Percentiles rank a stretch among this genome's conserved stretches.
These are phyloP conservation scores for Microbotryum scabiosae DNA, from an alignment of 1,284 basidiomycete genomes.

Conservation along the genomic window DNA sequence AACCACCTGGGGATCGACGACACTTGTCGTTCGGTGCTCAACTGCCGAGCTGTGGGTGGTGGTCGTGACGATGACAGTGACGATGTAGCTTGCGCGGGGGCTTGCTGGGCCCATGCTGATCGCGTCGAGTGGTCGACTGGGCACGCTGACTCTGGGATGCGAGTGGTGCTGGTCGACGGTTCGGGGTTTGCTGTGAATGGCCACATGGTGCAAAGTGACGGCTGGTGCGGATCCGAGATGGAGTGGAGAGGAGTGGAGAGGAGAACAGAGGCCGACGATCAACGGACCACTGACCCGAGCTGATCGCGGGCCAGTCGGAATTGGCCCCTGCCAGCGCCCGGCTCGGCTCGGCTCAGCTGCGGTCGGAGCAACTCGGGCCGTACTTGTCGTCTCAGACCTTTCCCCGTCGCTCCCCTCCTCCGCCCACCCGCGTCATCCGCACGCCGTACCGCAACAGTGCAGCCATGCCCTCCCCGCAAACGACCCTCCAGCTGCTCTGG, in stretches of 20 bases:
- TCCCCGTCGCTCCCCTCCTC: too few species aligned
- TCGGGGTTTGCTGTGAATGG: neutral
- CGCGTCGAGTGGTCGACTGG: constrained; percentile 41
- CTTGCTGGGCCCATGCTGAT: constrained; percentile 39
- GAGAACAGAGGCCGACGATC: neutral
- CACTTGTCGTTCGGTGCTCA: constrained; percentile 56
- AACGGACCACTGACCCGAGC: neutral
- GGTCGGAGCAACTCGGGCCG: too few species aligned
- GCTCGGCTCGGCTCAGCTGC: too few species aligned
- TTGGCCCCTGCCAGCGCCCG: too few species aligned
- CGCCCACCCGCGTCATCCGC: too few species aligned
- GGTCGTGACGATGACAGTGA: constrained; percentile 23
- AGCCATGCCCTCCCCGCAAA: too few species aligned
- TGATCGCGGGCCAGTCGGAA: neutral
- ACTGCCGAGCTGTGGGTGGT: constrained; percentile 28
- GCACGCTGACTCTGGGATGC: constrained; percentile 18
- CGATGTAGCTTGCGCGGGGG: constrained; percentile 27
- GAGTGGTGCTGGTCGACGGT: neutral
- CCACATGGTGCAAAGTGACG: constrained; percentile 14
- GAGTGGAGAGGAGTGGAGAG: neutral
- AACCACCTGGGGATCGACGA: constrained; percentile 73
- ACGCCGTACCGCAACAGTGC: too few species aligned
- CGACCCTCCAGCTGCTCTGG: too few species aligned
- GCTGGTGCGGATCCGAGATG: too few species aligned
- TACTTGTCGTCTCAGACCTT: too few species aligned